Conservation (phyloP, 352 stramenopile species). For the Phytopythium chamaehyphon region DNA sequence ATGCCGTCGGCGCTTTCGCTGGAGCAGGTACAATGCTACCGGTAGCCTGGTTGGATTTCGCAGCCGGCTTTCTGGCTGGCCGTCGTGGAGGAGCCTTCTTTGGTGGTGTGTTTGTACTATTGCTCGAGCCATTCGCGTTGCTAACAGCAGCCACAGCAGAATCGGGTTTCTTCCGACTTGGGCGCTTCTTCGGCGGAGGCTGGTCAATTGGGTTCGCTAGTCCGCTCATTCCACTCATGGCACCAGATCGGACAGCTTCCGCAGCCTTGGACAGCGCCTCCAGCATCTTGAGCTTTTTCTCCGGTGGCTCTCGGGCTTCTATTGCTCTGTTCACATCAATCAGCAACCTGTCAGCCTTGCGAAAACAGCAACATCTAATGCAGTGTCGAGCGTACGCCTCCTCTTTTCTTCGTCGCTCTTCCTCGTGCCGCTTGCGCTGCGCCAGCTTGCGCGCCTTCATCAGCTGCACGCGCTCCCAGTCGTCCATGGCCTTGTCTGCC, state of each 20-base stretch:
- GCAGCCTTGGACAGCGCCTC: constrained; percentile 24
- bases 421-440: constrained; percentile 23
- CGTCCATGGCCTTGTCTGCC: constrained; percentile 34
- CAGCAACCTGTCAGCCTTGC: too few species aligned
- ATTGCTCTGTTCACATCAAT: constrained; percentile 7
- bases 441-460: constrained; percentile 26
- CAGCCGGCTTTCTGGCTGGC: constrained; percentile 2
- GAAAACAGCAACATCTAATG: not conserved
- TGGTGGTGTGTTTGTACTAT: constrained; percentile 2
- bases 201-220: constrained; percentile 7
- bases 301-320: constrained; percentile 26
- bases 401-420: constrained; percentile 27
- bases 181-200: constrained; percentile 14
- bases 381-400: constrained; percentile 11
- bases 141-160: constrained; percentile 4
- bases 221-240: constrained; percentile 5
- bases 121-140: not conserved
- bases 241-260: constrained; percentile 11
- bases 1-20: too few species aligned
- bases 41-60: constrained; percentile 8
- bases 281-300: constrained; percentile 35
- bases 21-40: too few species aligned
- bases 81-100: constrained; percentile 10
- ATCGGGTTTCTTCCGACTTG: constrained; percentile 28
- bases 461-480: constrained; percentile 37